Percentiles rank a stretch among this genome's conserved stretches.
phyloP scores from a whole-genome alignment of 495 filamentous ascomycete species.

The Recurvomyces mirabilis region DNA sequence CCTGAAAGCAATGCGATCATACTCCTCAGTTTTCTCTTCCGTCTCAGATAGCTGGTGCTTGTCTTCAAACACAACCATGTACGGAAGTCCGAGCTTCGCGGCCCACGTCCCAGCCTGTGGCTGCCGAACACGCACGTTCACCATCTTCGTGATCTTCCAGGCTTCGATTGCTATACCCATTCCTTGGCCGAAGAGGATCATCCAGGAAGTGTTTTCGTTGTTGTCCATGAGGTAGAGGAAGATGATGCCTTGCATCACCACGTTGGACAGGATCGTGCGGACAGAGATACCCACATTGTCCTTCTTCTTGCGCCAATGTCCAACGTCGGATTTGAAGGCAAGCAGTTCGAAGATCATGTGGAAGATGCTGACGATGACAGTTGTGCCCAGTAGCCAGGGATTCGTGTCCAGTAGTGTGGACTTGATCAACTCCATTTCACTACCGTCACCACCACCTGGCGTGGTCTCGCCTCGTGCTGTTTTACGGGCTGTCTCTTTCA shows the following conservation, averaged over 20 bases:
- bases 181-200: slow-evolving; percentile 90
- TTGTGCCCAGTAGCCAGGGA: slow-evolving; percentile 75
- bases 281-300: slow-evolving; percentile 93
- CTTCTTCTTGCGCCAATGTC: slow-evolving; percentile 99
- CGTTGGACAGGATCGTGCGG: slow-evolving; percentile 90
- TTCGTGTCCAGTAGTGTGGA: slow-evolving; percentile 89
- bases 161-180: slow-evolving; percentile 89
- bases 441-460: slow-evolving; percentile 59
- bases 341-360: slow-evolving; percentile 94
- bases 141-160: slow-evolving; percentile 97
- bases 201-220: slow-evolving; percentile 94
- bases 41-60: slow-evolving; percentile 92
- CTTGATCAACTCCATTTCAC: slow-evolving; percentile 92
- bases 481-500: slow-evolving; percentile 66
- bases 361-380: slow-evolving; percentile 69
- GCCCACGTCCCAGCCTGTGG: slow-evolving; percentile 49
- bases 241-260: slow-evolving; percentile 94
- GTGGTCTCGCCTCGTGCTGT: slow-evolving; percentile 52
- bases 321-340: slow-evolving; percentile 94
- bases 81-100: slow-evolving; percentile 47
- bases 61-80: slow-evolving; percentile 81
- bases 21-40: slow-evolving; percentile 95
- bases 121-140: slow-evolving; percentile 73
- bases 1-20: slow-evolving; percentile 93
- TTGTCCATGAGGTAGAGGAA: slow-evolving; percentile 98